Evolutionary conservation across 1,284 basidiomycete genomes (phyloP), one percentile per base, ranked within the genome.

Genomic region (Athelia psychrophila): DNA sequence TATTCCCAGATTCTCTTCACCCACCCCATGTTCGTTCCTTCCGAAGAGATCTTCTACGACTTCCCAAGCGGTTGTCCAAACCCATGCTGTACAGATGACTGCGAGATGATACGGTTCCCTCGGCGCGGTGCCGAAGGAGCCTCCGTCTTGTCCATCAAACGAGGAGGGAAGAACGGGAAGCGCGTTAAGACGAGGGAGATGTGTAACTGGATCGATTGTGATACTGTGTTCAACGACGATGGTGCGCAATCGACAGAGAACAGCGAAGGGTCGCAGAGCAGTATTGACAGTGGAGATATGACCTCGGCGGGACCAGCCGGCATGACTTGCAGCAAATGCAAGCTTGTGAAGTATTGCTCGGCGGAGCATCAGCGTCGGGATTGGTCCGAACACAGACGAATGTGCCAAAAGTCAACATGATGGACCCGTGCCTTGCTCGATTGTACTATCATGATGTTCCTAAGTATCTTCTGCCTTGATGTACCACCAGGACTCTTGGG

Each of bases 201-300:
- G 84, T 88, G 86, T 66, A 88, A 88, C 60, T 88, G 86, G 86
- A 83, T 88, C 52, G 84, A 88, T 56, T 88, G 86, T 60, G 73
- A 80, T 56, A 71, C 79, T 35, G 75, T 73, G 54, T 88, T 88
- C 59, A 67, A 69, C 47, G 79, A 80, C 48, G 76, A 78, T 36
- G 64, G 60, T 27, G 57, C 53, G 40, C 61, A 58, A 22, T 56
- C 57, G 16, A 65, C 60, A 36, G 72, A 72, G 49, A 74, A 73
- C 56, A 75, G 69, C 49, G 81, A 81, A 53, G 73, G 76, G 25
- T 78, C 76, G 35, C 76, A 79, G 51, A 71, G 64, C 51, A 73
- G 75, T 51, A 58, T 62, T 38, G 75, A 78, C 49, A 65, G 54
- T 38, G 32, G 47, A 16, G 64, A 65, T 24, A 8, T 22, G 38